A percentile compares a stretch with the other conserved stretches of the same genome.
These are phyloP conservation scores for Pinus albicaulis DNA, from an alignment of 75 land plant genomes.

Conservation along the genomic window DNA sequence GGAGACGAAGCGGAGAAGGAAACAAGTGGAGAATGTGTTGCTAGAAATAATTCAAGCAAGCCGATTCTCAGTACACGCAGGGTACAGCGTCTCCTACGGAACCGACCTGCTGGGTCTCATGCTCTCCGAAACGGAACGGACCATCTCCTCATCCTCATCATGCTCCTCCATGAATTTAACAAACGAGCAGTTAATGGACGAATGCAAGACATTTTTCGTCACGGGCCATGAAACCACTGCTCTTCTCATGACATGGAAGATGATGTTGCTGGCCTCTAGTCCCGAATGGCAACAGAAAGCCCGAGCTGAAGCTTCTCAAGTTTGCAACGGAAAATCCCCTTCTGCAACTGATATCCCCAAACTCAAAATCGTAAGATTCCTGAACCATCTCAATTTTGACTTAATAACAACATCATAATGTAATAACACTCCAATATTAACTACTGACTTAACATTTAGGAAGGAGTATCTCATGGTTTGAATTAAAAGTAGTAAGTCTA, in stretches of 20 bases:
- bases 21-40: conserved; percentile 57
- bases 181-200: conserved; percentile 72
- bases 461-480: too few species aligned
- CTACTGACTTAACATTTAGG: too few species aligned
- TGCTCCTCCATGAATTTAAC: conserved; percentile 3
- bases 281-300: conserved; percentile 85
- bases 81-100: conserved; percentile 46
- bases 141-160: not conserved
- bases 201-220: conserved; percentile 93
- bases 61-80: conserved; percentile 27
- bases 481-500: too few species aligned
- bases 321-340: conserved; percentile 37
- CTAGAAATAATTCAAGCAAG: conserved; percentile 68
- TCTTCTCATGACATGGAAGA: conserved; percentile 74
- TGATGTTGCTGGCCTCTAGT: conserved; percentile 78
- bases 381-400: not conserved
- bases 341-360: conserved; percentile 51
- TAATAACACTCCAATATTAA: too few species aligned
- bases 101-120: conserved; percentile 80
- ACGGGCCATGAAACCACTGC: conserved; percentile 93
- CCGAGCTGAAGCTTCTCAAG: conserved; percentile 54
- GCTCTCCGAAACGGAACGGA: conserved; percentile 21
- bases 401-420: too few species aligned
- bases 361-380: conserved; percentile 63
- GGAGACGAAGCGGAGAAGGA: conserved; percentile 49